phyloP scores from a whole-genome alignment of 441 rosid species.

The Lepidium campestre region DNA sequence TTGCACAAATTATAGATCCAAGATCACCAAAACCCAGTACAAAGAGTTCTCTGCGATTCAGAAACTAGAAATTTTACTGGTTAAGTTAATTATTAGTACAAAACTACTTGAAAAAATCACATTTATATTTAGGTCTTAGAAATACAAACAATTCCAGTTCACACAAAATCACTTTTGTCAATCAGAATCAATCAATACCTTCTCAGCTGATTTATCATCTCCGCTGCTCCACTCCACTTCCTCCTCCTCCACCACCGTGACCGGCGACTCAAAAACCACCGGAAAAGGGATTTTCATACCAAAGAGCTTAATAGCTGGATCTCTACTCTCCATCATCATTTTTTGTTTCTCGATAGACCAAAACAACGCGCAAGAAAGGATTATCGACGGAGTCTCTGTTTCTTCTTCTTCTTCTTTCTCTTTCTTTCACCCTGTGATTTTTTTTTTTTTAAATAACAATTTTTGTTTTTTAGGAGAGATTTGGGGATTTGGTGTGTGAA shows the following conservation, averaged over 20 bases:
- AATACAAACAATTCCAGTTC: background rate
- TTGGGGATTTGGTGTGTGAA: slow-evolving; percentile 2
- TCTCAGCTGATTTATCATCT: slow-evolving; percentile 29
- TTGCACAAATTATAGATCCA: slow-evolving; percentile 3
- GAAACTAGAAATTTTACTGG: background rate
- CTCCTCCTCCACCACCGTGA: background rate
- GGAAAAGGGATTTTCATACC: slow-evolving; percentile 63
- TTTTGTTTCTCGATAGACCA: slow-evolving; percentile 23
- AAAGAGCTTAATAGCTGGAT: slow-evolving; percentile 70
- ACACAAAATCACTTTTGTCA: background rate
- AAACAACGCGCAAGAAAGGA: slow-evolving; percentile 26
- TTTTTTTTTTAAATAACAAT: background rate
- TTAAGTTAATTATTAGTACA: background rate
- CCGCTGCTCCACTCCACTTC: slow-evolving; percentile 12
- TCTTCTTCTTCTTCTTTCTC: background rate
- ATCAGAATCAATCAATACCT: slow-evolving; percentile 33
- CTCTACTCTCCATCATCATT: slow-evolving; percentile 41
- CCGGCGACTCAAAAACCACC: slow-evolving; percentile 15
- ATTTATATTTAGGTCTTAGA: background rate
- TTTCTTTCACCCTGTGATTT: background rate
- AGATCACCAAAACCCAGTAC: background rate
- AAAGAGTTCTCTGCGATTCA: background rate
- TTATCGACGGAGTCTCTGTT: slow-evolving; percentile 1
- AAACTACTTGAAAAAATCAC: background rate
- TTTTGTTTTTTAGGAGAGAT: background rate